Evolutionary conservation across 1,139 yeast genomes (phyloP).

Genomic region (Suhomyces chickasaworum): DNA sequence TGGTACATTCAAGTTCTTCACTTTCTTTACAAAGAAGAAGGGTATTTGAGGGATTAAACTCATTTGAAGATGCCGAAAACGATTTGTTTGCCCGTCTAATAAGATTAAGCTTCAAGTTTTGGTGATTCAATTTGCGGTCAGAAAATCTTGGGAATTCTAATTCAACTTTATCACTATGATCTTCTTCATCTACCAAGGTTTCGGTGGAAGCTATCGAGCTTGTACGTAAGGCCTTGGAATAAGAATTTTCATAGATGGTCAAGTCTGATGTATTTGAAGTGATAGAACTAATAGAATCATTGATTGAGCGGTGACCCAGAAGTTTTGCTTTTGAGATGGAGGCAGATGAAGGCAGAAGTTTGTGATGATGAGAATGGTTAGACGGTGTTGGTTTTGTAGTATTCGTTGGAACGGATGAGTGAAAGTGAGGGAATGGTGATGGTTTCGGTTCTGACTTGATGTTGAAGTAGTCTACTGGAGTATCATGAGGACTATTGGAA

Average conservation of each 20-base stretch:
- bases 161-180: slow-evolving; percentile 1
- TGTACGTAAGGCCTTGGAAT: slow-evolving; percentile 15
- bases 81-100: slow-evolving; percentile 13
- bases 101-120: slow-evolving; percentile 9
- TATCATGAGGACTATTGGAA: slow-evolving; percentile 13
- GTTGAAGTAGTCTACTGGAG: slow-evolving; percentile 23
- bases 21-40: slow-evolving; percentile 11
- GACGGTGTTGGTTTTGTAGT: slow-evolving; percentile 2
- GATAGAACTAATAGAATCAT: slow-evolving; percentile 22
- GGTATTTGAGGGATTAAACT: slow-evolving; percentile 8
- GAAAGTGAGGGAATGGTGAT: slow-evolving; percentile 3
- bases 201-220: slow-evolving; percentile 14
- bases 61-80: slow-evolving; percentile 12
- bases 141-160: slow-evolving; percentile 2
- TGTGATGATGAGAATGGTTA: slow-evolving; percentile 6
- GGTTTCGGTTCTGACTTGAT: slow-evolving; percentile 12
- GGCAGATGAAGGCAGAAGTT: background rate
- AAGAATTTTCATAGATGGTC: slow-evolving; percentile 15
- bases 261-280: slow-evolving; percentile 23
- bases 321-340: background rate
- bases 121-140: slow-evolving; percentile 4
- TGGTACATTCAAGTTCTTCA: slow-evolving; percentile 12
- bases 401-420: background rate
- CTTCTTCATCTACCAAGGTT: slow-evolving; percentile 17
- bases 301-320: slow-evolving; percentile 11